phyloP scores from a whole-genome alignment of 768 basidiomycete genomes.

The Hemileccinum impolitum region DNA sequence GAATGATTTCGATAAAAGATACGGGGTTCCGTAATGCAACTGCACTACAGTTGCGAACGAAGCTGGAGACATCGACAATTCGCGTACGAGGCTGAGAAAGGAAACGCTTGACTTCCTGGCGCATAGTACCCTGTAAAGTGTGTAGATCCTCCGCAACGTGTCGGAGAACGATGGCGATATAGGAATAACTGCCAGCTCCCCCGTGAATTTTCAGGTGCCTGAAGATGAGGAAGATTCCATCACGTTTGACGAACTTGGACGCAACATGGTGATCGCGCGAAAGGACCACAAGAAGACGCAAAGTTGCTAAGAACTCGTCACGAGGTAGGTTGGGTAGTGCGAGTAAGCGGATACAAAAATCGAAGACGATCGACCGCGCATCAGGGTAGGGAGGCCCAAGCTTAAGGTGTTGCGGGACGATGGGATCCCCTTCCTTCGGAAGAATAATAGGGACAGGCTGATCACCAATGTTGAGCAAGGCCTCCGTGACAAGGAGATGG shows the following conservation, averaged over 20 bases:
- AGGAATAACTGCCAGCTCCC: conserved; percentile 69
- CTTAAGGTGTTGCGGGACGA: conserved; percentile 47
- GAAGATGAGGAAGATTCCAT: conserved; percentile 65
- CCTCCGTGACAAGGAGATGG: conserved; percentile 81
- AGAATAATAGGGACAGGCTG: conserved; percentile 62
- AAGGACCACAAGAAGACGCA: conserved; percentile 82
- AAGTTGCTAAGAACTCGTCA: conserved; percentile 78
- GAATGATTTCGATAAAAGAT: conserved; percentile 71
- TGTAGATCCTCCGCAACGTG: conserved; percentile 81
- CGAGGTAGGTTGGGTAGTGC: conserved; percentile 58
- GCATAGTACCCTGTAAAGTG: conserved; percentile 69
- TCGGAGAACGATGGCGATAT: conserved; percentile 85
- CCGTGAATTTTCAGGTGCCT: conserved; percentile 57
- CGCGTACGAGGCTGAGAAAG: conserved; percentile 70
- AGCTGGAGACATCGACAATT: conserved; percentile 64
- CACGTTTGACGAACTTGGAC: conserved; percentile 60
- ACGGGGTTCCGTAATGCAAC: conserved; percentile 79
- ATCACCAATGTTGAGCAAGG: conserved; percentile 71
- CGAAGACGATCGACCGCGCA: conserved; percentile 66
- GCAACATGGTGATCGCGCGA: conserved; percentile 70
- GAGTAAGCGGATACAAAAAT: conserved; percentile 74
- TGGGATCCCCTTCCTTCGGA: conserved; percentile 69
- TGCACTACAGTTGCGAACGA: conserved; percentile 71
- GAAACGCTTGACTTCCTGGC: conserved; percentile 77
- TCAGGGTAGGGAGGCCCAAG: conserved; percentile 61